A percentile compares a stretch with the other conserved stretches of the same genome.
These are phyloP conservation scores for Nemania abortiva DNA, from an alignment of 2,329 filamentous ascomycete genomes.

Conservation along the genomic window DNA sequence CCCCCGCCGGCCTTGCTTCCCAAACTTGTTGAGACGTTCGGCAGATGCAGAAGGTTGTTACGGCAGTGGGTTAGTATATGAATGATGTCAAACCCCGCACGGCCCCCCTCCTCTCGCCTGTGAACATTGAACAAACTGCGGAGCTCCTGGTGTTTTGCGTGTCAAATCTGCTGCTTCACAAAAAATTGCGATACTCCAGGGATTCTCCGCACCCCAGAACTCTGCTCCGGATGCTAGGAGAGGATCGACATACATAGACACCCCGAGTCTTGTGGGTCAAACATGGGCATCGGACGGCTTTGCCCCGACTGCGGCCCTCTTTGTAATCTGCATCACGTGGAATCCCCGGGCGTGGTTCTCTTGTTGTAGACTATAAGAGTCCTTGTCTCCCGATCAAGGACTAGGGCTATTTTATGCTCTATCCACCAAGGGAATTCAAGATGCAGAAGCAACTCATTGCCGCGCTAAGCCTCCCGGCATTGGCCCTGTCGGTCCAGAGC, in stretches of 20 bases:
- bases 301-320: conserved; percentile 19
- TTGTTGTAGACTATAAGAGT: conserved; percentile 18
- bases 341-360: conserved; percentile 16
- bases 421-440: conserved; percentile 10
- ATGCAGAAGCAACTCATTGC: conserved; percentile 19
- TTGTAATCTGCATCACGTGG: conserved; percentile 1
- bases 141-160: conserved; percentile 12
- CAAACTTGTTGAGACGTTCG: conserved; percentile 7
- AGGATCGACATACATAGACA: conserved; percentile 13
- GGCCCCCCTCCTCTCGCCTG: conserved; percentile 1
- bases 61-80: conserved; percentile 7
- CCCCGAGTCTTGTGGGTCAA: conserved; percentile 12
- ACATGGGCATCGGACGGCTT: conserved; percentile 10
- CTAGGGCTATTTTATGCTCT: conserved; percentile 10
- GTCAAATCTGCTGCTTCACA: conserved; percentile 14
- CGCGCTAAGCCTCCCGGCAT: conserved; percentile 17
- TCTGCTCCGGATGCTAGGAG: conserved; percentile 16
- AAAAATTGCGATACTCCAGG: conserved; percentile 12
- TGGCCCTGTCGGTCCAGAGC: conserved; percentile 12
- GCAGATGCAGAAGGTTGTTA: conserved; percentile 9
- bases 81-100: conserved; percentile 15
- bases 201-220: conserved; percentile 18
- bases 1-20: not conserved
- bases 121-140: conserved; percentile 9
- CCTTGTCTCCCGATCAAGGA: conserved; percentile 7